A percentile compares a stretch with the other conserved stretches of the same genome.
Conservation (phyloP, 192 early-diverging fungal genomes). For the Phlyctochytrium arcticum region DNA sequence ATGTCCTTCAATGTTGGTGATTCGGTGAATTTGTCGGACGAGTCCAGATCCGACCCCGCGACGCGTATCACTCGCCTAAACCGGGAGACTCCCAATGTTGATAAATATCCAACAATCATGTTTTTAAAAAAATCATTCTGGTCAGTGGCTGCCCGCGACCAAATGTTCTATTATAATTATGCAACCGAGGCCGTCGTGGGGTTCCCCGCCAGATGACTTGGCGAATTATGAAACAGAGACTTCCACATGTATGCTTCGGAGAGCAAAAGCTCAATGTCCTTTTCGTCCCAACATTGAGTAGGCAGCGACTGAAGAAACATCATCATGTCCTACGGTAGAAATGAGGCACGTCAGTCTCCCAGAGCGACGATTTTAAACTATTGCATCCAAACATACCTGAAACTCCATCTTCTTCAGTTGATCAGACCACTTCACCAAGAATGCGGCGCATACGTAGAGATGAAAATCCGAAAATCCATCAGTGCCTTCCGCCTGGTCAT, state of each 20-base stretch:
- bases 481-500: conserved; percentile 70
- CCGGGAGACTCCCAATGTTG: no score
- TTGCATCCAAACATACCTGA: conserved; percentile 61
- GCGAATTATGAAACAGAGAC: conserved; percentile 73
- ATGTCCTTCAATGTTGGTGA: no score
- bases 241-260: conserved; percentile 98
- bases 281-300: conserved; percentile 77
- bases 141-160: no score
- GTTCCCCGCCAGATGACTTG: conserved; percentile 13
- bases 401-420: conserved; percentile 86
- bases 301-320: conserved; percentile 89
- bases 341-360: no score
- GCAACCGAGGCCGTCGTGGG: no score
- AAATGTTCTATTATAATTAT: no score
- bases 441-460: conserved; percentile 97
- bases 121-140: no score
- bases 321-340: conserved; percentile 68
- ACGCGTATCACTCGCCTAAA: no score
- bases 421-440: conserved; percentile 93
- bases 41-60: no score
- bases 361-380: no score
- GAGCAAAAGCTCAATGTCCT: conserved; percentile 91
- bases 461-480: conserved; percentile 96
- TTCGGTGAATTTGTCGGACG: no score
- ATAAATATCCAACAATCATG: no score